Percentiles rank a stretch among this genome's conserved stretches.
These are phyloP conservation scores for Echeveria elegans DNA, from an alignment of 164 flowering plant species.

Conservation along the genomic window DNA sequence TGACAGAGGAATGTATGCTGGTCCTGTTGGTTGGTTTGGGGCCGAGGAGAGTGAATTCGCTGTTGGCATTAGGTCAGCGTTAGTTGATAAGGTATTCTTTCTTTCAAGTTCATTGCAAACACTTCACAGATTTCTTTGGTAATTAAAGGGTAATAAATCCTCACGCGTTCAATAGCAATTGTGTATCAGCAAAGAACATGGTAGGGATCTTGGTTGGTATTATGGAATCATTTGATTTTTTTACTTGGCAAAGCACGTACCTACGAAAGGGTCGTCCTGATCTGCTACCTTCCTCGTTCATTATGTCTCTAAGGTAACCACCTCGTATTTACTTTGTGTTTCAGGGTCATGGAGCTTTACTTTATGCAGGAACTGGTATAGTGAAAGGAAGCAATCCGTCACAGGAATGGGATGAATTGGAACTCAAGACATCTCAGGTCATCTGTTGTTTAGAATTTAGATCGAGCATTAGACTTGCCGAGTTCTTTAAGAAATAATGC, in stretches of 20 bases:
- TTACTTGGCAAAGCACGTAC: not conserved
- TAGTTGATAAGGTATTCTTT: slow-evolving; percentile 58
- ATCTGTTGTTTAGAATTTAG: not conserved
- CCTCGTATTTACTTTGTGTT: not conserved
- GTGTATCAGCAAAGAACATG: not conserved
- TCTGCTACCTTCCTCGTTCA: not conserved
- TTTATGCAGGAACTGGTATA: slow-evolving; percentile 93
- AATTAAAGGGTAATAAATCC: not conserved
- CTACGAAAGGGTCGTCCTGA: not conserved
- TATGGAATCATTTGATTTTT: not conserved
- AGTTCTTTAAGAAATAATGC: not conserved
- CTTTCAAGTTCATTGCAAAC: not conserved
- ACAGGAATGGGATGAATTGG: slow-evolving; percentile 86
- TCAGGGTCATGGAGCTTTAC: slow-evolving; percentile 63
- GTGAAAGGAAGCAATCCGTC: slow-evolving; percentile 74
- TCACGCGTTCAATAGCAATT: not conserved
- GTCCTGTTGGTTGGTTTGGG: slow-evolving; percentile 97
- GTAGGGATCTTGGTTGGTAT: not conserved
- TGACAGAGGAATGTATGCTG: slow-evolving; percentile 98
- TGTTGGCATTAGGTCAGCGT: slow-evolving; percentile 94
- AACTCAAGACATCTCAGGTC: slow-evolving; percentile 94
- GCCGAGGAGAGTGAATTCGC: slow-evolving; percentile 91
- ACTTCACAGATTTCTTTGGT: not conserved
- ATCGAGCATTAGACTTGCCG: not conserved
- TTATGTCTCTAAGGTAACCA: not conserved